A percentile compares a stretch with the other conserved stretches of the same genome.
Conservation (phyloP, 257 asterid species). For the Scutellaria baicalensis region DNA sequence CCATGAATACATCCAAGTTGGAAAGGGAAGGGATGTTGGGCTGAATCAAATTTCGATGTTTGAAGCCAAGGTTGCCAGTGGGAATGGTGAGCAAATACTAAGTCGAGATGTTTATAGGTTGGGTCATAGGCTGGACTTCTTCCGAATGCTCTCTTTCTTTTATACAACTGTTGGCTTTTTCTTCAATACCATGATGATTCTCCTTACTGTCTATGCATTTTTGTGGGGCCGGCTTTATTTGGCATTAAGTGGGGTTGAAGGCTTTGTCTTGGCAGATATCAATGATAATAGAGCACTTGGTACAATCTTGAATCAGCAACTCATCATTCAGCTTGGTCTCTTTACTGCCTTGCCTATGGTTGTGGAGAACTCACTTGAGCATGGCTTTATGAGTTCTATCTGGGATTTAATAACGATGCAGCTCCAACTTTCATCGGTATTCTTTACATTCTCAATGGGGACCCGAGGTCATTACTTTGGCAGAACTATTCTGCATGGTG, state of each 20-base stretch:
- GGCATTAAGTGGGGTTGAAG: conserved; percentile 94
- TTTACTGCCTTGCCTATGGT: conserved; percentile 96
- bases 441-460: conserved; percentile 97
- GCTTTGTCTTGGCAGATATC: conserved; percentile 40
- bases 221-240: conserved; percentile 97
- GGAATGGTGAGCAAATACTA: conserved; percentile 93
- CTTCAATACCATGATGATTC: conserved; percentile 94
- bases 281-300: conserved; percentile 81
- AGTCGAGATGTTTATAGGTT: conserved; percentile 94
- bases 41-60: conserved; percentile 94
- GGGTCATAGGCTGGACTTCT: conserved; percentile 97
- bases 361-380: conserved; percentile 95
- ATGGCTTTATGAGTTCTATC: conserved; percentile 79
- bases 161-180: conserved; percentile 93
- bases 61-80: conserved; percentile 98
- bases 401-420: conserved; percentile 98
- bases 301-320: conserved; percentile 94
- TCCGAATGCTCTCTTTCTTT: conserved; percentile 97
- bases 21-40: conserved; percentile 99
- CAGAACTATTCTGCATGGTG: conserved; percentile 95
- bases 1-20: conserved; percentile 98
- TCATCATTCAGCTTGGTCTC: conserved; percentile 89
- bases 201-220: conserved; percentile 88
- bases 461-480: conserved; percentile 99
- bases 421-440: conserved; percentile 93